Percentiles rank a stretch among this genome's conserved stretches.
Conservation (phyloP, 345 rosid species). For the Stellera chamaejasme region DNA sequence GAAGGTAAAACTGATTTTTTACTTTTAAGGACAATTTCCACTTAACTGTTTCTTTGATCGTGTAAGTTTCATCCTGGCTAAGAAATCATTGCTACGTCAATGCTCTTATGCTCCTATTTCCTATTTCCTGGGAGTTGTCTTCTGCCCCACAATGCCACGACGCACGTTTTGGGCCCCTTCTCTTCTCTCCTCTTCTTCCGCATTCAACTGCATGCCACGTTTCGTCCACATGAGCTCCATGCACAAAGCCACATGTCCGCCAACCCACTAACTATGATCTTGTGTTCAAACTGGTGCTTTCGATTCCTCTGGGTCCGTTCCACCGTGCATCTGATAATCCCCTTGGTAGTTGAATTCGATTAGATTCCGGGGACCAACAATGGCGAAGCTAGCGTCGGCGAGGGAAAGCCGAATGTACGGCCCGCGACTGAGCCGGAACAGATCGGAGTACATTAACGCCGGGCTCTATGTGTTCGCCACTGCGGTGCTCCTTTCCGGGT, state of each 20-base stretch:
- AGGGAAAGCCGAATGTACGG: conserved; percentile 70
- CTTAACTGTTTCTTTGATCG: no score
- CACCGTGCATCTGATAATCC: no score
- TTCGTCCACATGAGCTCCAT: conserved; percentile 19
- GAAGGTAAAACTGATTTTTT: no score
- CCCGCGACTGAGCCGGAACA: conserved; percentile 35
- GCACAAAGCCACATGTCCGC: conserved; percentile 40
- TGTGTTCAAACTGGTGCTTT: neutral
- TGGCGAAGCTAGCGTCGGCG: conserved; percentile 90
- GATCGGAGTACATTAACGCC: conserved; percentile 72
- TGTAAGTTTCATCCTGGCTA: no score
- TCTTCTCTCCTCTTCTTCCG: neutral
- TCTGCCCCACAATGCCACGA: no score
- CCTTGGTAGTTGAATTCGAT: no score
- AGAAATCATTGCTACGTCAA: no score
- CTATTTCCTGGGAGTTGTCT: conserved; percentile 11
- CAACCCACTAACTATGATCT: neutral
- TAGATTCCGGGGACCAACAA: neutral
- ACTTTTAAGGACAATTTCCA: no score
- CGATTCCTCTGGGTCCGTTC: neutral
- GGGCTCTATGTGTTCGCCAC: conserved; percentile 66
- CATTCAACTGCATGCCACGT: conserved; percentile 20
- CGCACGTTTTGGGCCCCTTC: neutral
- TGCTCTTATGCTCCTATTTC: no score
- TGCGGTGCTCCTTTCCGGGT: conserved; percentile 47